Conservation (phyloP, 306 rosid species). For the Cicer arietinum region DNA sequence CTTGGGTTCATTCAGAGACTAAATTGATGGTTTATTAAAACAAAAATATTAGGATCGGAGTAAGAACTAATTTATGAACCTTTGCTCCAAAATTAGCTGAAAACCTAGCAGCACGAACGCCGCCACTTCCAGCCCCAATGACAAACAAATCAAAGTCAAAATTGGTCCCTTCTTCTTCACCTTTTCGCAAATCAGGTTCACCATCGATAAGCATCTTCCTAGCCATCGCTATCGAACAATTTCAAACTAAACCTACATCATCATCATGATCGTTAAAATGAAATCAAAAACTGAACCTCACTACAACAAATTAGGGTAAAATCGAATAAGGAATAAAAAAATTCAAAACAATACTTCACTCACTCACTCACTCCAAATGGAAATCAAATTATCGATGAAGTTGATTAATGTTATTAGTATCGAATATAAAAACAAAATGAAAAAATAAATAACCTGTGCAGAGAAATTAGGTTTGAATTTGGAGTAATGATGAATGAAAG, state of each 20-base stretch:
- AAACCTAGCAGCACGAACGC: slow-evolving; percentile 94
- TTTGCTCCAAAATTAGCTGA: slow-evolving; percentile 86
- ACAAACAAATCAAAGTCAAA: slow-evolving; percentile 87
- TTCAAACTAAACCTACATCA: slow-evolving; percentile 37
- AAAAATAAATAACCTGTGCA: too few relatives aligned
- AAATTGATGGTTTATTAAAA: not conserved
- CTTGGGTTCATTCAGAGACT: too few relatives aligned
- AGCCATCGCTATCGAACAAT: slow-evolving; percentile 60
- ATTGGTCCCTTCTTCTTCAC: slow-evolving; percentile 50
- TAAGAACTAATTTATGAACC: slow-evolving; percentile 48
- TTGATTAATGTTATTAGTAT: too few relatives aligned
- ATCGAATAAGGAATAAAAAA: not conserved
- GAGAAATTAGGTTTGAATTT: too few relatives aligned
- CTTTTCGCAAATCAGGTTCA: slow-evolving; percentile 57
- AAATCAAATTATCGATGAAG: not conserved
- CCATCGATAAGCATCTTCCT: slow-evolving; percentile 87
- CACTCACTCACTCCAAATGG: not conserved
- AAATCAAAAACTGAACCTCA: slow-evolving; percentile 1
- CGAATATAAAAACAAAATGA: too few relatives aligned
- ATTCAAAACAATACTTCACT: not conserved
- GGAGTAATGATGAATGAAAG: too few relatives aligned
- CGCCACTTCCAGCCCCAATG: slow-evolving; percentile 98
- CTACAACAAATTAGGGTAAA: slow-evolving; percentile 15
- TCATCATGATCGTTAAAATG: slow-evolving; percentile 7
- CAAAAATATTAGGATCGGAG: not conserved